These are phyloP conservation scores for Sarocladium oryzae DNA, from an alignment of 2,329 filamentous ascomycete genomes.

Conservation along the genomic window DNA sequence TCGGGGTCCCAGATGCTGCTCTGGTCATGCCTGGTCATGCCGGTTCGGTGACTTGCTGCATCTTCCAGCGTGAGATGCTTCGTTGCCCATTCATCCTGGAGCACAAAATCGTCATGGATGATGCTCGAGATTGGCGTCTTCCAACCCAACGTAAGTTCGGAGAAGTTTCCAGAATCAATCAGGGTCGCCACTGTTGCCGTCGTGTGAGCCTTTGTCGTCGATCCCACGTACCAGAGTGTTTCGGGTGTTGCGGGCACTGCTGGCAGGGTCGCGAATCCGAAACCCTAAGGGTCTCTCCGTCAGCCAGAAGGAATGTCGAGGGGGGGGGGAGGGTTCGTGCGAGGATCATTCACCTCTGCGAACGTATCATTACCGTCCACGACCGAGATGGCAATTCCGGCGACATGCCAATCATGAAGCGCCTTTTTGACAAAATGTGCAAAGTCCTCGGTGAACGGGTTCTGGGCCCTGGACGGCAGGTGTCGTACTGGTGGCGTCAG, in stretches of 20 bases:
- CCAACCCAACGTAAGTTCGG: constrained; percentile 32
- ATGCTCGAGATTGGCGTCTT: constrained; percentile 38
- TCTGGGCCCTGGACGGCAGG: not conserved
- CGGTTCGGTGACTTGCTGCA: constrained; percentile 37
- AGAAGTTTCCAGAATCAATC: constrained; percentile 34
- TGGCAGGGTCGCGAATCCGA: constrained; percentile 22
- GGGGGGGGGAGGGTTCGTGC: not conserved
- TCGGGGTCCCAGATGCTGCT: constrained; percentile 18
- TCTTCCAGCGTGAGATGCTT: constrained; percentile 47
- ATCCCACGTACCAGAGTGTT: constrained; percentile 49
- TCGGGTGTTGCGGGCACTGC: constrained; percentile 35
- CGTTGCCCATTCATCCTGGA: constrained; percentile 39
- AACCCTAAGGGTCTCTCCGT: constrained; percentile 17
- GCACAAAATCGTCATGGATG: constrained; percentile 45
- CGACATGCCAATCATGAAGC: constrained; percentile 35
- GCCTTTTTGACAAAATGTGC: constrained; percentile 10
- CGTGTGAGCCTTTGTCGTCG: constrained; percentile 50
- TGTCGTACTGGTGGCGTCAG: not conserved
- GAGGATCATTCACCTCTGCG: constrained; percentile 21
- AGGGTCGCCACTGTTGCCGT: constrained; percentile 43
- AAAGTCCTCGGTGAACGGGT: constrained; percentile 13
- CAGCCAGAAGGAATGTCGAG: not conserved
- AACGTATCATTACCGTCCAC: constrained; percentile 37
- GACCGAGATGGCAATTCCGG: constrained; percentile 41
- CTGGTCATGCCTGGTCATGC: constrained; percentile 37